Base-by-base conservation (phyloP, 2,329 filamentous ascomycete genomes). In the Xenosphaeropsis pyriputrescens region DNA sequence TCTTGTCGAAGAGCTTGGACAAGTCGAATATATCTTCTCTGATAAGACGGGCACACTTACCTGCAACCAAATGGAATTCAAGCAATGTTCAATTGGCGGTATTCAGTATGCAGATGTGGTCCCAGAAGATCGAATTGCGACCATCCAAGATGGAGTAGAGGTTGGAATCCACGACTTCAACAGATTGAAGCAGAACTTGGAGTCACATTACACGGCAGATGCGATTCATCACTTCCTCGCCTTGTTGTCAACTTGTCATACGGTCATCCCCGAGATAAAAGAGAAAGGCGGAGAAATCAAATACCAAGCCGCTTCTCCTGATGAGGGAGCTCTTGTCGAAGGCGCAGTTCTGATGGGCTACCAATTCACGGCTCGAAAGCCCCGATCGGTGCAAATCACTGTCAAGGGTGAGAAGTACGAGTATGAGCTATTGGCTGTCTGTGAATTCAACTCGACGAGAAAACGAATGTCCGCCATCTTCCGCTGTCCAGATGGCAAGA, bases 11-110 rank as follows among this genome's bases (percentile, higher is more conserved):
- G 93, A 98, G 54, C 64, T 98, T 33, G 91, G 91, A 39, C 94
- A 96, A 71, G 93, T 98, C 33, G 91, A 96, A 54, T 98, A 93
- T 52, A 91, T 98, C 45, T 98, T 98, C 57, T 95, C 86, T 0
- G 89, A 96, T 65, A 96, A 96, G 65, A 96, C 89, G 2, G 89
- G 89, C 32, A 96, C 89, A 4, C 65, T 96, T 51, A 96, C 89
- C n/a, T 93, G 88, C 62, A 96, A 96, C 55, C 79, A 85, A 70
- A 96, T 98, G 91, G 89, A 96, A 58, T 98, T 96, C 59, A 86
- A 86, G 55, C 86, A 96, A 58, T 93, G 84, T 52, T 82, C 83
- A 0, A 96, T 98, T 53, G 85, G 76, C 18, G 91, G 91, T 18
- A 79, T 96, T 38, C 89, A 94, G 60, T 98, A 98, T 54, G 82